Conservation (phyloP, 345 rosid species). For the Acer campestre region DNA sequence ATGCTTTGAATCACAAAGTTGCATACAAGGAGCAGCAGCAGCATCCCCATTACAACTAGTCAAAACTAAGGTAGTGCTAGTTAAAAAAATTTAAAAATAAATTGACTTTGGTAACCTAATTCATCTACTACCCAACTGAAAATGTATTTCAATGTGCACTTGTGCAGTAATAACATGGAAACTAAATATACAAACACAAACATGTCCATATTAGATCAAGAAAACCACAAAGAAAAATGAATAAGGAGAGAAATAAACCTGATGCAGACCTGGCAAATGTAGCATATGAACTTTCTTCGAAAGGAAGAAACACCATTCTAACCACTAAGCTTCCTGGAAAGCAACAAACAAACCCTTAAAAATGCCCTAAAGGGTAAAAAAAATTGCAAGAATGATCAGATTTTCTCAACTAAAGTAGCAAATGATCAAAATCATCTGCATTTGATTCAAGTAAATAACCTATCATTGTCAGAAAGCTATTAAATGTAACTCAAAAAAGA, state of each 20-base stretch:
- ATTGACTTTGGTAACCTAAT: not conserved
- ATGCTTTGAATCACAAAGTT: not conserved
- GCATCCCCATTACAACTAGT: not conserved
- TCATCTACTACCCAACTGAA: not conserved
- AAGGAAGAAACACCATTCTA: slow-evolving; percentile 90
- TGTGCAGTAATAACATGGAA: not conserved
- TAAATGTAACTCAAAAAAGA: slow-evolving; percentile 2
- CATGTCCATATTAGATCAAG: not conserved
- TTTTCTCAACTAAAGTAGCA: slow-evolving; percentile 12
- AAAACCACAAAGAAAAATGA: slow-evolving; percentile 21
- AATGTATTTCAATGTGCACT: not conserved
- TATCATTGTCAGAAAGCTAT: slow-evolving; percentile 1
- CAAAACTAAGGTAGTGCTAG: slow-evolving; percentile 7
- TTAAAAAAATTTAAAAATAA: not conserved
- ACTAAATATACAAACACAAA: not conserved
- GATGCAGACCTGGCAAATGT: slow-evolving; percentile 98
- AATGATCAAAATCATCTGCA: slow-evolving; percentile 13
- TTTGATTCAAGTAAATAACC: slow-evolving; percentile 17
- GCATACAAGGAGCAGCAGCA: not conserved
- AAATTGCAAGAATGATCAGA: not conserved
- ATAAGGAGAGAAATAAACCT: slow-evolving; percentile 73
- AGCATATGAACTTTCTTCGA: slow-evolving; percentile 93
- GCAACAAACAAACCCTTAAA: slow-evolving; percentile 16
- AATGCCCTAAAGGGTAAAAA: slow-evolving; percentile 4
- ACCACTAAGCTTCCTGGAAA: slow-evolving; percentile 90